Conservation (phyloP, 164 flowering plant genomes). For the Vitis amurensis region DNA sequence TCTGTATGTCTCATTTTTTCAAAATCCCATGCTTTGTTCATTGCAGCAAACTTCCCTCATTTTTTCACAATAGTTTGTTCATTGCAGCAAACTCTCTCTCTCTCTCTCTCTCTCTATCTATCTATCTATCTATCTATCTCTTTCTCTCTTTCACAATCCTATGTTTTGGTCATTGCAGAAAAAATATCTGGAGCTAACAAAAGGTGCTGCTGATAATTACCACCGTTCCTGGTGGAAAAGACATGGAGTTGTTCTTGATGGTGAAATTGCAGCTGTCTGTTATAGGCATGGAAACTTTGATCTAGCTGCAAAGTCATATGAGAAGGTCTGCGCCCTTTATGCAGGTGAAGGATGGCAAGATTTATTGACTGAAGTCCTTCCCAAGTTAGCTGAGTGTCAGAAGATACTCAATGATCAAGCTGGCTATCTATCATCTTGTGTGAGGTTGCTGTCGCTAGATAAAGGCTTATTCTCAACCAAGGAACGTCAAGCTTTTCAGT, state of each 20-base stretch:
- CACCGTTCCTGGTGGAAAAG: conserved; percentile 99
- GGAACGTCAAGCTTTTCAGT: conserved; percentile 91
- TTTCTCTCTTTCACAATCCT: background rate
- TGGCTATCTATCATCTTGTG: conserved; percentile 94
- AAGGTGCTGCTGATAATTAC: conserved; percentile 96
- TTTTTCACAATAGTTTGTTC: too few relatives aligned
- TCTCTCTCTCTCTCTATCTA: background rate
- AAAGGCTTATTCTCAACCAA: conserved; percentile 71
- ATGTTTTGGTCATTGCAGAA: conserved; percentile 43
- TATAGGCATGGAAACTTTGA: conserved; percentile 77
- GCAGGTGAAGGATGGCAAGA: conserved; percentile 99
- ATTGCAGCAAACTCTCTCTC: too few relatives aligned
- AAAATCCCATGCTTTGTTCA: too few relatives aligned
- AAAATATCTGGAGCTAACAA: conserved; percentile 85
- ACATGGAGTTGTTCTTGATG: conserved; percentile 98
- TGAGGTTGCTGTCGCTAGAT: conserved; percentile 85
- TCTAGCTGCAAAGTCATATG: conserved; percentile 92
- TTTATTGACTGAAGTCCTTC: conserved; percentile 92
- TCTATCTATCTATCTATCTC: too few relatives aligned
- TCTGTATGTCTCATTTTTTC: too few relatives aligned
- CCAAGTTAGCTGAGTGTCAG: conserved; percentile 96
- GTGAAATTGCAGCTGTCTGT: conserved; percentile 92
- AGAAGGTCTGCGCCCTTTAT: conserved; percentile 97
- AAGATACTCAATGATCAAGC: conserved; percentile 91
- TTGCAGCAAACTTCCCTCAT: too few relatives aligned